phyloP scores from a whole-genome alignment of 768 basidiomycete genomes.

The Leccinum imitatum region DNA sequence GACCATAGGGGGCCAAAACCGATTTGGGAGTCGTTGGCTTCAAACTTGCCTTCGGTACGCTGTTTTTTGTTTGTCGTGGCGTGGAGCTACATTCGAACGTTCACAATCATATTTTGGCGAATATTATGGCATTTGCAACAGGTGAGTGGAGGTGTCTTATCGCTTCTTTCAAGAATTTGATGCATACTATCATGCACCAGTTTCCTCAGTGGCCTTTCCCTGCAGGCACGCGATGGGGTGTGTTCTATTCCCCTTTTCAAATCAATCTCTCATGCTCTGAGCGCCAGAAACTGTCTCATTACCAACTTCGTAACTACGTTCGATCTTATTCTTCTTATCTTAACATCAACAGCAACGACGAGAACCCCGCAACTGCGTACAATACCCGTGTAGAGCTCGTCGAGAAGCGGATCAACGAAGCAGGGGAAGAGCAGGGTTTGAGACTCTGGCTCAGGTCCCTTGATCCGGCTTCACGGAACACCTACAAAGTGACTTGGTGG shows the following conservation, averaged over 20 bases:
- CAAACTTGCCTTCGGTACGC: slow-evolving; percentile 13
- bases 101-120: neutral
- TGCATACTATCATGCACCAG: neutral
- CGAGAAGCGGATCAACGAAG: slow-evolving; percentile 36
- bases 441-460: slow-evolving; percentile 13
- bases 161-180: neutral
- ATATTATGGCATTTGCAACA: neutral
- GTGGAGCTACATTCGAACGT: neutral
- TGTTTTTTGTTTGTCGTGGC: neutral
- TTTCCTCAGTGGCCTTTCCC: slow-evolving; percentile 20
- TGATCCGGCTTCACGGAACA: slow-evolving; percentile 11
- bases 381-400: slow-evolving; percentile 49
- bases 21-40: slow-evolving; percentile 16
- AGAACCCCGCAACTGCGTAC: slow-evolving; percentile 38
- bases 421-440: slow-evolving; percentile 12
- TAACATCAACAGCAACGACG: slow-evolving; percentile 32
- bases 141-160: neutral
- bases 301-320: slow-evolving; percentile 35
- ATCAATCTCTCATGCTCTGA: neutral
- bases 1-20: slow-evolving; percentile 14
- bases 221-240: slow-evolving; percentile 15
- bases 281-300: slow-evolving; percentile 33
- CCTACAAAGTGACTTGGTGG: too few relatives aligned
- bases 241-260: neutral
- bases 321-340: slow-evolving; percentile 16